Evolutionary conservation across 495 filamentous ascomycete species (phyloP), one percentile per base, ranked within the genome.

Genomic region (Aspergillus avenaceus): DNA sequence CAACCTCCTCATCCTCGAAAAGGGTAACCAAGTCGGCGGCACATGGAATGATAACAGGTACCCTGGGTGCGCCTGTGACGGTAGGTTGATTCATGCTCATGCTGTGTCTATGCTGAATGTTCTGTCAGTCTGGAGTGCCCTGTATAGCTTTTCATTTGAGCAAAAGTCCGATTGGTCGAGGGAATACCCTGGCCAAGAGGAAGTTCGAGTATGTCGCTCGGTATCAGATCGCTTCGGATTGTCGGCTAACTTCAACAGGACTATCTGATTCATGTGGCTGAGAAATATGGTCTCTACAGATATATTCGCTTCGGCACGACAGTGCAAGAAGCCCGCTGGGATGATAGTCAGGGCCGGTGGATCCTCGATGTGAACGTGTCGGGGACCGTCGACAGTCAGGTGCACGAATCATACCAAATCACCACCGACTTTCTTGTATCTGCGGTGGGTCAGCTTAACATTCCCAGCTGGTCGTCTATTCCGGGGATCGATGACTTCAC

Each of bases 111-210:
- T 13, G 11, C 54, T 63, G 21, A 61, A 11, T 11, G 19, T 18
- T 6, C 3, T n/a, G 12, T 0, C 47, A 74, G 72, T 80, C 9
- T 70, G 66, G 63, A 75, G 73, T 41, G 41, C 65, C 1, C 54
- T 80, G 9, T 88, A 87, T 62, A 84, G 81, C 50, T 86, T 81
- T 57, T 79, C 80, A 4, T 87, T 86, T 52, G 84, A 83, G 24
- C 82, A 84, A 11, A 84, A 83, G 23, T 70, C 81, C 8, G 63
- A 76, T 56, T 87, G 85, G 84, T 77, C 80, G 4, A 66, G 78
- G 24, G 76, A 84, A 31, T 86, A 85, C 55, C 78, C 84, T 0
- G 81, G 82, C 0, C 82, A 84, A 46, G 72, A 74, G 41, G 84
- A 86, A 58, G 81, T 86, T 22, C 72, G 77, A 42, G 69, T 78